Conservation (phyloP, 2,329 filamentous ascomycete genomes). For the Neofusicoccum kwambonambiense region DNA sequence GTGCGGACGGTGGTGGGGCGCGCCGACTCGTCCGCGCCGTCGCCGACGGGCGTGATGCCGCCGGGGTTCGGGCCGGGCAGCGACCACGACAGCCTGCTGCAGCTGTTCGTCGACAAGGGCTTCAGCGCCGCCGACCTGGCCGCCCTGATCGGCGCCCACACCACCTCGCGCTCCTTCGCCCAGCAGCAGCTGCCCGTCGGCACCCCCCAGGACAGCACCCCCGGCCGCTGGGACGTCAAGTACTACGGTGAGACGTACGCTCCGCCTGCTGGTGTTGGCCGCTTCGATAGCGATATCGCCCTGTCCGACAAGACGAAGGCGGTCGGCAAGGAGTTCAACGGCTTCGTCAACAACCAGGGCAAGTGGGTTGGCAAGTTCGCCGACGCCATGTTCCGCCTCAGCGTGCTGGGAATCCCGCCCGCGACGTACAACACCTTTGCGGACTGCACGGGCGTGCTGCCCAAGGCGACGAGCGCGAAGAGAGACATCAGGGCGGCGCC, state of each 20-base stretch:
- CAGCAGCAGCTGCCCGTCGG: constrained; percentile 49
- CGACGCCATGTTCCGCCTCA: constrained; percentile 20
- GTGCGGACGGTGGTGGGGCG: constrained; percentile 53
- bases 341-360: constrained; percentile 26
- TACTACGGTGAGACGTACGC: constrained; percentile 44
- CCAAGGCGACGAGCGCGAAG: background rate
- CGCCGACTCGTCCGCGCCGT: constrained; percentile 41
- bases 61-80: constrained; percentile 31
- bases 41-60: constrained; percentile 49
- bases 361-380: constrained; percentile 35
- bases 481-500: background rate
- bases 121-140: constrained; percentile 52
- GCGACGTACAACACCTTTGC: background rate
- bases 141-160: constrained; percentile 57
- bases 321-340: constrained; percentile 24
- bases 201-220: constrained; percentile 49
- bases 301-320: constrained; percentile 24
- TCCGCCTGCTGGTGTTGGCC: background rate
- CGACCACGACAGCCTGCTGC: constrained; percentile 44
- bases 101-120: constrained; percentile 52
- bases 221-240: constrained; percentile 50
- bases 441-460: constrained; percentile 14
- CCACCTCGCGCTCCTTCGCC: constrained; percentile 36
- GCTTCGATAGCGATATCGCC: constrained; percentile 28
- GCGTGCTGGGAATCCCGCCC: background rate